phyloP scores from a whole-genome alignment of 148 eudicot species.

The Rhododendron simsii region DNA sequence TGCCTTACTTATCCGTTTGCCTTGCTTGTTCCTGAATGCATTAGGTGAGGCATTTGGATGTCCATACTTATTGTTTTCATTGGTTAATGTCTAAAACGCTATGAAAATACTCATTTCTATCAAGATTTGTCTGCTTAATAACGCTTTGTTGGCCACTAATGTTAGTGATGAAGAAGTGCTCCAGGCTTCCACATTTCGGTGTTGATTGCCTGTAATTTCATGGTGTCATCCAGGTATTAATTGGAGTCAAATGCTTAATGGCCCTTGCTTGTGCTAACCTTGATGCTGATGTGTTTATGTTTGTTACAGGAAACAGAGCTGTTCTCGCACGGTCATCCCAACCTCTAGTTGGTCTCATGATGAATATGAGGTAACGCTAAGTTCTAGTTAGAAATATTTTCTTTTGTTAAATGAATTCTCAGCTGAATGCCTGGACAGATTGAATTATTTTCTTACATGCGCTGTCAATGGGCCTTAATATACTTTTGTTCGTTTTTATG shows the following conservation, averaged over 20 bases:
- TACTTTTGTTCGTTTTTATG: slow-evolving; percentile 13
- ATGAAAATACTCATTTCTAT: not conserved
- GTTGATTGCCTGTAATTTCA: slow-evolving; percentile 77
- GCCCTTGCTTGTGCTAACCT: slow-evolving; percentile 2
- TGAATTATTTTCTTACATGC: not conserved
- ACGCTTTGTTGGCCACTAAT: slow-evolving; percentile 22
- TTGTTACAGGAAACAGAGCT: slow-evolving; percentile 68
- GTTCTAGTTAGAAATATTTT: not conserved
- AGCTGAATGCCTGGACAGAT: not conserved
- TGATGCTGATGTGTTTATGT: not conserved
- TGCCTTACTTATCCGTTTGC: slow-evolving; percentile 92
- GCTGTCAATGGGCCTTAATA: slow-evolving; percentile 1
- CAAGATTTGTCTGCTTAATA: slow-evolving; percentile 7
- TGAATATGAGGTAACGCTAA: slow-evolving; percentile 80
- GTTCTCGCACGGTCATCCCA: slow-evolving; percentile 98
- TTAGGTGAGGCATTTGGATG: slow-evolving; percentile 48
- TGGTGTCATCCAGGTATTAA: slow-evolving; percentile 80
- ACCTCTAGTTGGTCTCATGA: slow-evolving; percentile 96
- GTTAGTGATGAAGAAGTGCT: slow-evolving; percentile 78
- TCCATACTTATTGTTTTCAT: not conserved
- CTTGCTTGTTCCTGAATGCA: slow-evolving; percentile 75
- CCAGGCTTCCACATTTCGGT: slow-evolving; percentile 84
- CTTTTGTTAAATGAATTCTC: not conserved
- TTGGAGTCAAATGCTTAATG: not conserved
- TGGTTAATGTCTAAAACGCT: not conserved